phyloP scores from a whole-genome alignment of 306 rosid genomes.

The cucumber (Cucumis sativus) region DNA sequence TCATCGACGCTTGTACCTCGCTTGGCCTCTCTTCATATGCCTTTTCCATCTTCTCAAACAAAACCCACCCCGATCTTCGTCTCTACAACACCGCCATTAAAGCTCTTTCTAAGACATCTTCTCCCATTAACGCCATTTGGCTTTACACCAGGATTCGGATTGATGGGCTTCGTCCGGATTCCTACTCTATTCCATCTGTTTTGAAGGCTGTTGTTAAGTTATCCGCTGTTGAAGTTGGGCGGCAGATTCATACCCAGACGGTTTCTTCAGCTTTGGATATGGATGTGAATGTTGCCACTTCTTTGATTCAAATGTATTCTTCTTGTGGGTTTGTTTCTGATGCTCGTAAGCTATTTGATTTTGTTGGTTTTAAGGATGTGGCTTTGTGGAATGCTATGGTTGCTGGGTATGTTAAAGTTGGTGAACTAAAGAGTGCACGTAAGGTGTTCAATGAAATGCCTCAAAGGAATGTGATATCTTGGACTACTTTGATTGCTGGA shows the following conservation, averaged over 20 bases:
- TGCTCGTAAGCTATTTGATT: slow-evolving; percentile 48
- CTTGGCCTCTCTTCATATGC: slow-evolving; percentile 30
- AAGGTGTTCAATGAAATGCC: slow-evolving; percentile 49
- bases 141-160: slow-evolving; percentile 18
- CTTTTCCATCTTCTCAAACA: slow-evolving; percentile 25
- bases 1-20: slow-evolving; percentile 33
- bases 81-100: slow-evolving; percentile 36
- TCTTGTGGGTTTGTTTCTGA: slow-evolving; percentile 21
- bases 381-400: slow-evolving; percentile 49
- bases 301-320: slow-evolving; percentile 49
- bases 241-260: slow-evolving; percentile 38
- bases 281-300: slow-evolving; percentile 17
- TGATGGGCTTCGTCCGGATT: slow-evolving; percentile 27
- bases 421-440: slow-evolving; percentile 34
- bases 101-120: slow-evolving; percentile 22
- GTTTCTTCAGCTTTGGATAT: slow-evolving; percentile 28
- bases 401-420: slow-evolving; percentile 39
- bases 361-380: slow-evolving; percentile 2
- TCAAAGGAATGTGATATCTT: slow-evolving; percentile 33
- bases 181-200: slow-evolving; percentile 46
- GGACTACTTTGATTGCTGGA: slow-evolving; percentile 51
- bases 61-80: slow-evolving; percentile 13
- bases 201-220: slow-evolving; percentile 34
- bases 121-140: slow-evolving; percentile 20
- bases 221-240: slow-evolving; percentile 15